phyloP scores from a whole-genome alignment of 2,329 filamentous ascomycete species.

The Fusarium papillatum region DNA sequence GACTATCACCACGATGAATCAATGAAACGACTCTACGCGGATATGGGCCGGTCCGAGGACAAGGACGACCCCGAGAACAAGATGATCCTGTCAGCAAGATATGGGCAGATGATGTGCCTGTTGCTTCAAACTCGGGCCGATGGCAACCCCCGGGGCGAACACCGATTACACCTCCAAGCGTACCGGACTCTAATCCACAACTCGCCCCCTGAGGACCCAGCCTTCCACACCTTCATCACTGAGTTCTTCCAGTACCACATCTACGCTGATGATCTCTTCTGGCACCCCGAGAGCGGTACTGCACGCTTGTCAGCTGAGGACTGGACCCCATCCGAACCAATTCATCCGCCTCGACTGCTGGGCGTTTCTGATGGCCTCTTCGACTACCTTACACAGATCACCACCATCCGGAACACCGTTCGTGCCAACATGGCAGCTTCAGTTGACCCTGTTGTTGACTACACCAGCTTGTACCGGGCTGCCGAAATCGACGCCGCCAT shows the following conservation, averaged over 20 bases:
- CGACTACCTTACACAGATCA: constrained; percentile 83
- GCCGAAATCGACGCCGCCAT: constrained; percentile 83
- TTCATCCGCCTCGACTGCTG: constrained; percentile 71
- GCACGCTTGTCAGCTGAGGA: constrained; percentile 57
- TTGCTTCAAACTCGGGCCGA: constrained; percentile 70
- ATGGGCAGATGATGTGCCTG: constrained; percentile 74
- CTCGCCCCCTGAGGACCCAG: constrained; percentile 72
- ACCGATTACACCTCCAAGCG: constrained; percentile 83
- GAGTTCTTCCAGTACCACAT: constrained; percentile 91
- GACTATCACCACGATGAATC: constrained; percentile 69
- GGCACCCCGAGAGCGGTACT: constrained; percentile 56
- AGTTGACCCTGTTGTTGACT: constrained; percentile 79
- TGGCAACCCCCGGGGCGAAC: constrained; percentile 73
- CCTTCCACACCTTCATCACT: constrained; percentile 74
- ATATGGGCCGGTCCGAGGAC: constrained; percentile 58
- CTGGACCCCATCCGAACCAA: constrained; percentile 57
- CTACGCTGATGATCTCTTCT: constrained; percentile 73
- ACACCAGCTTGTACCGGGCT: constrained; percentile 78
- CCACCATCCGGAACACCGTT: constrained; percentile 81
- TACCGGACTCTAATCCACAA: constrained; percentile 80
- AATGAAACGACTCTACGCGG: constrained; percentile 64
- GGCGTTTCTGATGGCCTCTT: constrained; percentile 89
- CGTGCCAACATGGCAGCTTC: constrained; percentile 73
- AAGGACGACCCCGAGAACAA: constrained; percentile 59
- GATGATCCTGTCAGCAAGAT: constrained; percentile 66